Conservation (phyloP, 176 grass and related monocot species). For the Melocanna baccifera region DNA sequence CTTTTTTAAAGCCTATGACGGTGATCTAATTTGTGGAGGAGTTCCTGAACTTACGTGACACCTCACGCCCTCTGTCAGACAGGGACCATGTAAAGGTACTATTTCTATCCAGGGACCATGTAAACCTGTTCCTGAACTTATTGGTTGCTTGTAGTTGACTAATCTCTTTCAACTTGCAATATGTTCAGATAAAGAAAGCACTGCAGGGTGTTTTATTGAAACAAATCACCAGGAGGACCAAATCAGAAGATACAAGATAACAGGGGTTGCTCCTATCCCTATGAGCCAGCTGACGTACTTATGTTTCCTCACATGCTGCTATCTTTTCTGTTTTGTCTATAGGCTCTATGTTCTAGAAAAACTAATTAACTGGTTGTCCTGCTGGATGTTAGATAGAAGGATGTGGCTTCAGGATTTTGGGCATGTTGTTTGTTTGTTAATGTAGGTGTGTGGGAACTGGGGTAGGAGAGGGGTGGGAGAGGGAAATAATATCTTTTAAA, state of each 20-base stretch:
- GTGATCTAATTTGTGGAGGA: constrained; percentile 58
- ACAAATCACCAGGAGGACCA: constrained; percentile 54
- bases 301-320: no score
- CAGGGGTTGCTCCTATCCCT: constrained; percentile 49
- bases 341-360: no score
- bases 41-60: constrained; percentile 45
- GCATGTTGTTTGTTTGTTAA: no score
- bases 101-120: not conserved
- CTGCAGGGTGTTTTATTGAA: constrained; percentile 65
- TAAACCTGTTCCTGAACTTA: not conserved
- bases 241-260: constrained; percentile 74
- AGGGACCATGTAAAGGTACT: constrained; percentile 62
- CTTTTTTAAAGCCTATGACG: constrained; percentile 67
- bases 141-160: not conserved
- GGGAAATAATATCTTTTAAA: no score
- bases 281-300: constrained; percentile 50
- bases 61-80: constrained; percentile 43
- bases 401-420: no score
- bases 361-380: no score
- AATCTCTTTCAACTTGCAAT: not conserved
- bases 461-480: no score
- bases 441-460: no score
- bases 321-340: no score
- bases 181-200: constrained; percentile 60
- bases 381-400: no score